Evolutionary conservation across 371 early-diverging fungal genomes (phyloP).

Genomic region (Mortierella sp.): DNA sequence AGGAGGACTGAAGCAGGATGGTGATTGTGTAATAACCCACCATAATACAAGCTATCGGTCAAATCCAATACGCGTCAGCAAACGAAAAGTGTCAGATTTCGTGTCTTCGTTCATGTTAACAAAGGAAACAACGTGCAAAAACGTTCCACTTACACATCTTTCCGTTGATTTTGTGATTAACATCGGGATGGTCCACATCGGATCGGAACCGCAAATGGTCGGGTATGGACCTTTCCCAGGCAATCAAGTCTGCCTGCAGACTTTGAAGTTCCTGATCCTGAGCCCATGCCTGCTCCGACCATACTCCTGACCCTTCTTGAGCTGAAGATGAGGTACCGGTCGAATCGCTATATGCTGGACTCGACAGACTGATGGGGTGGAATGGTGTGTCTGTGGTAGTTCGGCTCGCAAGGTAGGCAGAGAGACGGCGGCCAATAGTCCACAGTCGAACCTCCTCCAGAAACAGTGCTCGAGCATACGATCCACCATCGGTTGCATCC

Average conservation of each 20-base stretch:
- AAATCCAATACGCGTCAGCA: no score
- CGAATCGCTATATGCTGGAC: not conserved
- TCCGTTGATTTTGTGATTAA: conserved; percentile 52
- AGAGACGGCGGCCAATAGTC: conserved; percentile 43
- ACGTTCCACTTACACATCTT: conserved; percentile 34
- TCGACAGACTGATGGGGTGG: not conserved
- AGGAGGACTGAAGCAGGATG: conserved; percentile 43
- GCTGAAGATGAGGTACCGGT: not conserved
- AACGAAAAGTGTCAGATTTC: not conserved
- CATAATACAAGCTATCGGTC: conserved; percentile 25
- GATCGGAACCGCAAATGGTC: conserved; percentile 27
- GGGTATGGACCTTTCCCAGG: conserved; percentile 41
- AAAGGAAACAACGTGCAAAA: not conserved
- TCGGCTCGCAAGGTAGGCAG: conserved; percentile 30
- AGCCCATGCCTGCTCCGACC: conserved; percentile 48
- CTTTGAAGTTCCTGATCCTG: conserved; percentile 39
- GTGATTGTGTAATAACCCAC: conserved; percentile 53
- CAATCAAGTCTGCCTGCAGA: conserved; percentile 47
- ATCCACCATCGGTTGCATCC: conserved; percentile 41
- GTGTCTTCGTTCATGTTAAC: not conserved
- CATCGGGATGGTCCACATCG: conserved; percentile 33
- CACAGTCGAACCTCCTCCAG: conserved; percentile 46
- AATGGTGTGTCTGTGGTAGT: not conserved
- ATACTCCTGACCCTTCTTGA: conserved; percentile 7
- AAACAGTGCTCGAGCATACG: conserved; percentile 36